Evolutionary conservation across 2,329 filamentous ascomycete species (phyloP).

Genomic region (Verruconis gallopava): DNA sequence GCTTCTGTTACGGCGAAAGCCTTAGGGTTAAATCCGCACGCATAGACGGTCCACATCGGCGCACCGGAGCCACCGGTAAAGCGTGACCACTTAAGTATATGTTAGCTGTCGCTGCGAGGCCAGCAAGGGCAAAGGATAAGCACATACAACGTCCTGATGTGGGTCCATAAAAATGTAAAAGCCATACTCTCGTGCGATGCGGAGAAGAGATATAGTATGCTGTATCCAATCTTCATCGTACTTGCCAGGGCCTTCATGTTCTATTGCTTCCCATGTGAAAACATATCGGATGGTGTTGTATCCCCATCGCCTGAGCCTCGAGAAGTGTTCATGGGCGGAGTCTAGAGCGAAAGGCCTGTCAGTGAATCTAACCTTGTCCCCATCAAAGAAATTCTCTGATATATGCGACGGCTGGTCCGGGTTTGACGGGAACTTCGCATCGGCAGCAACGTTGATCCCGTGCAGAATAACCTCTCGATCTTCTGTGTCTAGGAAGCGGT

Average conservation of each 20-base stretch:
- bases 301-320: constrained; percentile 71
- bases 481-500: constrained; percentile 66
- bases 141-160: constrained; percentile 83
- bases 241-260: constrained; percentile 74
- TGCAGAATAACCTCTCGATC: constrained; percentile 79
- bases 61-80: constrained; percentile 91
- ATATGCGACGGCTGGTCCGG: constrained; percentile 75
- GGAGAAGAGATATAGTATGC: constrained; percentile 75
- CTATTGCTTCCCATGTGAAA: constrained; percentile 98
- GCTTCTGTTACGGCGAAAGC: constrained; percentile 79
- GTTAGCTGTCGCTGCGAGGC: constrained; percentile 12
- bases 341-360: constrained; percentile 70
- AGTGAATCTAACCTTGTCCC: constrained; percentile 82
- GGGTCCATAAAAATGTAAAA: constrained; percentile 99
- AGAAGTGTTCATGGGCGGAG: constrained; percentile 77
- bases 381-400: constrained; percentile 73
- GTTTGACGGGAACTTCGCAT: constrained; percentile 75
- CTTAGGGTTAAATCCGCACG: constrained; percentile 77
- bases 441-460: constrained; percentile 86
- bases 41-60: constrained; percentile 95
- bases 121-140: constrained; percentile 1
- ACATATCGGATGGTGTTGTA: constrained; percentile 96
- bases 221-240: constrained; percentile 93
- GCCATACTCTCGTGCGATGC: constrained; percentile 75
- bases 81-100: constrained; percentile 61